Evolutionary conservation across 495 filamentous ascomycete species (phyloP), one percentile per base, ranked within the genome.

Genomic region (Penicillium alfredii): DNA sequence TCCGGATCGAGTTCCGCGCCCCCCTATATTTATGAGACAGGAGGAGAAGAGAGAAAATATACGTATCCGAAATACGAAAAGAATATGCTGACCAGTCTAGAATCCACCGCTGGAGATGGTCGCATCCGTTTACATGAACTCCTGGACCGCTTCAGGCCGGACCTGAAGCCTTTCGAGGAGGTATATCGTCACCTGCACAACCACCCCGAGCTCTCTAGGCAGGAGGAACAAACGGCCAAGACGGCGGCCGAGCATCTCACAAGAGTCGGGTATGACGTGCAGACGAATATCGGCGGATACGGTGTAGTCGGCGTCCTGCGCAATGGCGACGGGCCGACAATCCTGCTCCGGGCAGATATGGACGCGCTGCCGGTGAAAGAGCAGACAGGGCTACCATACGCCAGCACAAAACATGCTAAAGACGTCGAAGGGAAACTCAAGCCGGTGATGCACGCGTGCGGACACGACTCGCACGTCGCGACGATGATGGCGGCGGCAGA

Each of bases 381-480:
- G 43, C 44, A 62, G 24, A 81, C 76, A 1, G 68, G 64, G 0
- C 55, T 81, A 1, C 54, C 59, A 8, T 82, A 81, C 45, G 71
- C 74, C 0, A 79, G 73, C 49, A 60, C 45, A 11, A 42, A 43
- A 5, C 61, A 59, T 40, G 45, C 53, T 4, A 66, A 65, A 31
- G 62, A 72, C 43, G 42, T 41, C 4, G 55, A 72, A 13, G 77
- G 77, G 3, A 35, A 48, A 0, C 54, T 59, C 28, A 63, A 64
- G 27, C 72, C 74, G 0, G 75, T 79, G 1, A 81, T 81, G 78
- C 79, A 82, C 51, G 77, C 80, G 19, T 82, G 78, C 53, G 79
- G 79, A 1, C 79, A 84, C 40, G 80, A 84, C 43, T 71, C 76
- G 44, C 78, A 84, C 47, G 64, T 80, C 8, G 56, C 71, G 0